A percentile compares a stretch with the other conserved stretches of the same genome.
Conservation (phyloP, 192 early-diverging fungal genomes). For the Diversispora eburnea region DNA sequence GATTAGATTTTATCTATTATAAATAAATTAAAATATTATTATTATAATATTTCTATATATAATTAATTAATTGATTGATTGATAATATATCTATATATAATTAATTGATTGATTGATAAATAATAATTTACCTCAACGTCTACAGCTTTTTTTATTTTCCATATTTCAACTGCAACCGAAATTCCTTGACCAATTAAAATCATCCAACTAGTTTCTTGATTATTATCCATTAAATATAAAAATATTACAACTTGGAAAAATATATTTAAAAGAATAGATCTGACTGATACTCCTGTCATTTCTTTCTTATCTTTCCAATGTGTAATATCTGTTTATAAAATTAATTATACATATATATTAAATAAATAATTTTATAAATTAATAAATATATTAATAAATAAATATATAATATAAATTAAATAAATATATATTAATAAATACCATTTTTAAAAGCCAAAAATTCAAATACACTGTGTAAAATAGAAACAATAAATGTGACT, state of each 20-base stretch:
- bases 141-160: conserved; percentile 88
- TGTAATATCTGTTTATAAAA: conserved; percentile 62
- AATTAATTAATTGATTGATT: background rate
- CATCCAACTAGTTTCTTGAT: conserved; percentile 75
- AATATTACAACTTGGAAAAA: conserved; percentile 83
- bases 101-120: background rate
- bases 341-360: background rate
- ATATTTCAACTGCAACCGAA: conserved; percentile 79
- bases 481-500: conserved; percentile 71
- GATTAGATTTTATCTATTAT: conserved; percentile 29
- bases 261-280: conserved; percentile 77
- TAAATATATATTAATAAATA: conserved; percentile 33
- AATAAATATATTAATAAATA: background rate
- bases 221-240: conserved; percentile 83
- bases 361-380: background rate
- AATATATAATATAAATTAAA: conserved; percentile 15
- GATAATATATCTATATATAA: background rate
- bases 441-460: conserved; percentile 94
- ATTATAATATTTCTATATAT: background rate
- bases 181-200: conserved; percentile 79
- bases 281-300: conserved; percentile 78
- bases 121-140: conserved; percentile 54
- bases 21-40: background rate
- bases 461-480: conserved; percentile 83
- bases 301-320: conserved; percentile 84